A percentile compares a stretch with the other conserved stretches of the same genome.
phyloP scores from a whole-genome alignment of 2,329 filamentous ascomycete genomes.

The Colletotrichum somersetense region DNA sequence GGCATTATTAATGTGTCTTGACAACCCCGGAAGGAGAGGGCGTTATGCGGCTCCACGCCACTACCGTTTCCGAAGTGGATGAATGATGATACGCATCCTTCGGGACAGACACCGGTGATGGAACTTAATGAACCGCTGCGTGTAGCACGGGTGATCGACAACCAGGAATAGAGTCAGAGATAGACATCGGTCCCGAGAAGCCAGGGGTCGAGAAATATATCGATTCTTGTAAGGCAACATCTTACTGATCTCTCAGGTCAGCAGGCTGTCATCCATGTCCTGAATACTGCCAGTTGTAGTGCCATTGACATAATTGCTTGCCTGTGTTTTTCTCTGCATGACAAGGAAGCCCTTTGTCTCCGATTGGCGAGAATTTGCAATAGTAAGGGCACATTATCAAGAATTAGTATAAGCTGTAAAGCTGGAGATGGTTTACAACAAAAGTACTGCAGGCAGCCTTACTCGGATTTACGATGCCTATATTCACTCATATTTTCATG shows the following conservation, averaged over 20 bases:
- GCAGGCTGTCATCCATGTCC: conserved; percentile 61
- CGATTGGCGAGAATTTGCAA: fast-evolving
- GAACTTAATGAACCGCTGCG: background rate
- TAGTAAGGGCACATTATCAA: no score
- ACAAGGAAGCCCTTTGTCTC: background rate
- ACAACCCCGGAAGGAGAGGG: conserved; percentile 75
- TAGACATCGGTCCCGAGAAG: background rate
- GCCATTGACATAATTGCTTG: background rate
- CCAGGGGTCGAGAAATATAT: background rate
- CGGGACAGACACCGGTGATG: background rate
- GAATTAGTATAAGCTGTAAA: background rate
- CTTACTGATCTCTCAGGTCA: conserved; percentile 50
- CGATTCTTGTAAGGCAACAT: conserved; percentile 8
- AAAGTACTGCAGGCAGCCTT: background rate
- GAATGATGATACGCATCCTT: background rate
- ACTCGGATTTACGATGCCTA: background rate
- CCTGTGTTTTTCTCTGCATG: background rate
- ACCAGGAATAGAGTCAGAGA: background rate
- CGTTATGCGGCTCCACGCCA: conserved; percentile 76
- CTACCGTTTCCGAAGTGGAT: conserved; percentile 77
- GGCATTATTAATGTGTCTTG: conserved; percentile 68
- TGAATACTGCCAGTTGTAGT: background rate
- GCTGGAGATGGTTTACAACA: background rate
- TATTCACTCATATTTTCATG: background rate
- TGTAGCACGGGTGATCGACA: conserved; percentile 7